Conservation (phyloP, 495 filamentous ascomycete species). For the Barbatosphaeria neglecta region DNA sequence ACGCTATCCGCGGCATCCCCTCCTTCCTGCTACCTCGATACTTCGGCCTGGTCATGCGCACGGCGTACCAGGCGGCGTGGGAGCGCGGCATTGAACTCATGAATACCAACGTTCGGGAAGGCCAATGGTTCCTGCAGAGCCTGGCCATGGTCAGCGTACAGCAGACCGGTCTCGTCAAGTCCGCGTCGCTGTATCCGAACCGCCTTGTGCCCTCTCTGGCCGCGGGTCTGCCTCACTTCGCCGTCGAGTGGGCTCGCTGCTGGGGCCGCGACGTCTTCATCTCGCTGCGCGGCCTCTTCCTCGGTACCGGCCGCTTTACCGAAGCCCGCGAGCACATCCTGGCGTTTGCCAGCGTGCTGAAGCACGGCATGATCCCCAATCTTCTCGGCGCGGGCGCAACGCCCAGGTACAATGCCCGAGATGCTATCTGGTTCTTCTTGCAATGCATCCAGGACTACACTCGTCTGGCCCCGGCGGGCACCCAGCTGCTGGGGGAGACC, state of each 20-base stretch:
- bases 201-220: constrained; percentile 79
- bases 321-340: constrained; percentile 90
- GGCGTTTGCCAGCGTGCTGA: constrained; percentile 91
- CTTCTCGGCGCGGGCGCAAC: constrained; percentile 71
- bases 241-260: constrained; percentile 85
- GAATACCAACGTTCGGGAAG: constrained; percentile 59
- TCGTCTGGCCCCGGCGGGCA: constrained; percentile 67
- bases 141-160: constrained; percentile 84
- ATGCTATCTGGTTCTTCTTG: constrained; percentile 95
- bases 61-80: constrained; percentile 73
- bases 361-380: constrained; percentile 98
- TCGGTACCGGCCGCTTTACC: constrained; percentile 75
- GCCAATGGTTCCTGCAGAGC: constrained; percentile 75
- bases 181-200: constrained; percentile 77
- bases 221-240: constrained; percentile 90
- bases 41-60: constrained; percentile 79
- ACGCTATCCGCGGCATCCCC: constrained; percentile 71
- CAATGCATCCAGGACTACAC: constrained; percentile 92
- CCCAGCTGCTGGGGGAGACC: constrained; percentile 60
- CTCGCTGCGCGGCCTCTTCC: constrained; percentile 76
- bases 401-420: constrained; percentile 94
- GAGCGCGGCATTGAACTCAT: constrained; percentile 69
- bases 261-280: constrained; percentile 99
- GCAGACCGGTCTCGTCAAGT: constrained; percentile 76
- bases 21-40: constrained; percentile 86